A percentile compares a stretch with the other conserved stretches of the same genome.
Conservation (phyloP, 306 rosid genomes). For the Vigna reflexopilosa region DNA sequence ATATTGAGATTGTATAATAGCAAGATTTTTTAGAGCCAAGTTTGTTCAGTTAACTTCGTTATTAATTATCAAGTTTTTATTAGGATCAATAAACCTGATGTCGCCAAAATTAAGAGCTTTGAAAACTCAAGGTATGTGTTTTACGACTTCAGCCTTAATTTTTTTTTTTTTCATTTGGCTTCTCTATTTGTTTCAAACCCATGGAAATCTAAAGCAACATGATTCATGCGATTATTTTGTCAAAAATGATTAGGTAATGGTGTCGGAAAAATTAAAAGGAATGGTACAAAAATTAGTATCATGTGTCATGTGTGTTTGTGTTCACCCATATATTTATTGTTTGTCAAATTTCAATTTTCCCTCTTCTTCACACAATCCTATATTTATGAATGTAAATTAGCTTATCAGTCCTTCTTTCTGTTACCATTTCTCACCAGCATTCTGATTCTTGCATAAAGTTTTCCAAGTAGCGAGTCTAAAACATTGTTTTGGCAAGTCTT, state of each 20-base stretch:
- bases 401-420: neutral
- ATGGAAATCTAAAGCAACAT: neutral
- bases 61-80: slow-evolving; percentile 8
- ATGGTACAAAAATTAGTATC: neutral
- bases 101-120: slow-evolving; percentile 48
- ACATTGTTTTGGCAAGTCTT: neutral
- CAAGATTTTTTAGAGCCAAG: neutral
- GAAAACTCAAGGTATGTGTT: slow-evolving; percentile 44
- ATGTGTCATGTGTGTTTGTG: neutral
- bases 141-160: slow-evolving; percentile 2
- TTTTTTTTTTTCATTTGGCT: neutral
- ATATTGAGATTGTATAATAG: neutral
- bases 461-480: neutral
- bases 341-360: neutral
- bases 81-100: slow-evolving; percentile 47
- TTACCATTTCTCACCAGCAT: neutral
- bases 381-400: neutral
- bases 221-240: neutral
- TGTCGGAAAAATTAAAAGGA: neutral
- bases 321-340: neutral
- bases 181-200: slow-evolving; percentile 18
- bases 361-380: neutral
- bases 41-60: slow-evolving; percentile 10
- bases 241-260: neutral
- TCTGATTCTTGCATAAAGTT: neutral